Evolutionary conservation across 2,329 filamentous ascomycete genomes (phyloP).

Genomic region (Tolypocladium nubicola): DNA sequence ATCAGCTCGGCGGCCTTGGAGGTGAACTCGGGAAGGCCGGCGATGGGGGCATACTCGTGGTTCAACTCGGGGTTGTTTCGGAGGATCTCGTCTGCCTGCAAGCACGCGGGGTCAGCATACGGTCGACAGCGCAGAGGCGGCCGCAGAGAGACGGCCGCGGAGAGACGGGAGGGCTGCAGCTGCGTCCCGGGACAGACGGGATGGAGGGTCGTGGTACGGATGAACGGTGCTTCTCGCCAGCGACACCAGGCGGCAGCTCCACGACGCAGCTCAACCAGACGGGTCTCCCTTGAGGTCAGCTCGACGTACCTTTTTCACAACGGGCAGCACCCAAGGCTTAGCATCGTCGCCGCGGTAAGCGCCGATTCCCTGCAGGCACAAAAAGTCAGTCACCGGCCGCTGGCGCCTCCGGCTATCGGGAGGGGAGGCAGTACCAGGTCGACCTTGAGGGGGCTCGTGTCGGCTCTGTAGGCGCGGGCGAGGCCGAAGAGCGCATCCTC

Average conservation of each 20-base stretch:
- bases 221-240: too few species aligned
- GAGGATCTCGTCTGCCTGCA: slow-evolving; percentile 80
- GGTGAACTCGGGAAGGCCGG: slow-evolving; percentile 77
- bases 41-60: slow-evolving; percentile 97
- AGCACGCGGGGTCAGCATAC: slow-evolving; percentile 4
- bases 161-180: too few species aligned
- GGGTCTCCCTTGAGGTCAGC: not conserved
- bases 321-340: slow-evolving; percentile 94
- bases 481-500: slow-evolving; percentile 93
- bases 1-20: slow-evolving; percentile 85
- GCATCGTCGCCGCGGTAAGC: slow-evolving; percentile 92
- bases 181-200: too few species aligned
- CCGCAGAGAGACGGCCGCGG: not conserved
- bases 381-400: not conserved
- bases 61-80: slow-evolving; percentile 83
- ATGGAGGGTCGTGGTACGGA: too few species aligned
- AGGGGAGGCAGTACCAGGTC: slow-evolving; percentile 56
- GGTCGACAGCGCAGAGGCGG: not conserved
- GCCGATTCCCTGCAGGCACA: slow-evolving; percentile 53
- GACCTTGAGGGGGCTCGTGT: slow-evolving; percentile 70
- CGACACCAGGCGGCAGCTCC: too few species aligned
- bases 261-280: too few species aligned
- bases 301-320: slow-evolving; percentile 76
- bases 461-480: slow-evolving; percentile 77
- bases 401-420: not conserved